Conservation (phyloP, 768 basidiomycete species). For the Leucocoprinus leucothites region DNA sequence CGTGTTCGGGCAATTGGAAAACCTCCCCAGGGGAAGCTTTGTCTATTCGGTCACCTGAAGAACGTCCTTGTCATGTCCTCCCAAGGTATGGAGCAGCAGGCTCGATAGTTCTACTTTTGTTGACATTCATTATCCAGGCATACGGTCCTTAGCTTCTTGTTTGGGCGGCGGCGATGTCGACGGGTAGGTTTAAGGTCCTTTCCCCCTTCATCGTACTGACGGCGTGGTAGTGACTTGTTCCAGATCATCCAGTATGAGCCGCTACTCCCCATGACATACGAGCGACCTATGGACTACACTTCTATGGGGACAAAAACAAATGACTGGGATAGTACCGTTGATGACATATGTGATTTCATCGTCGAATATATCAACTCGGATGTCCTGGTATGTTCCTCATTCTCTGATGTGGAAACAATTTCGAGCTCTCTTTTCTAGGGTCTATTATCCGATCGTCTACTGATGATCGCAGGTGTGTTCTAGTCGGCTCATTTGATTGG, state of each 20-base stretch:
- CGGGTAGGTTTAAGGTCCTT: conserved; percentile 42
- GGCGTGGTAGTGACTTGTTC: conserved; percentile 53
- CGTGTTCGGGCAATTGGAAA: conserved; percentile 68
- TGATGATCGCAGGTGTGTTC: conserved; percentile 65
- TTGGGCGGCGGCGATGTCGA: conserved; percentile 80
- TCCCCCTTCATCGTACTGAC: neutral
- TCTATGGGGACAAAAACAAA: conserved; percentile 34
- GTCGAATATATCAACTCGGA: conserved; percentile 85
- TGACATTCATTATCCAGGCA: conserved; percentile 35
- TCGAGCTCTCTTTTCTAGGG: conserved; percentile 40
- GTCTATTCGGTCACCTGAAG: conserved; percentile 56
- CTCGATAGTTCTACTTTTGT: neutral
- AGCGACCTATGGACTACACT: conserved; percentile 51
- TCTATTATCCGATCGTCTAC: conserved; percentile 61
- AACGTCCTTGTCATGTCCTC: conserved; percentile 75
- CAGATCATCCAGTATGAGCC: conserved; percentile 54
- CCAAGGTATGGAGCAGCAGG: conserved; percentile 35
- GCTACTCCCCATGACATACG: conserved; percentile 50
- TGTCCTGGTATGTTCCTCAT: conserved; percentile 50
- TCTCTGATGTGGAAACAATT: neutral
- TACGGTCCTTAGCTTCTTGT: conserved; percentile 62
- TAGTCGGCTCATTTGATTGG: neutral
- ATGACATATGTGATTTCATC: conserved; percentile 78
- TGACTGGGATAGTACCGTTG: conserved; percentile 50
- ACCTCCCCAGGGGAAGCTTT: conserved; percentile 53